Conservation (phyloP, 139 green algal species). For the Axilococcus clingmanii region DNA sequence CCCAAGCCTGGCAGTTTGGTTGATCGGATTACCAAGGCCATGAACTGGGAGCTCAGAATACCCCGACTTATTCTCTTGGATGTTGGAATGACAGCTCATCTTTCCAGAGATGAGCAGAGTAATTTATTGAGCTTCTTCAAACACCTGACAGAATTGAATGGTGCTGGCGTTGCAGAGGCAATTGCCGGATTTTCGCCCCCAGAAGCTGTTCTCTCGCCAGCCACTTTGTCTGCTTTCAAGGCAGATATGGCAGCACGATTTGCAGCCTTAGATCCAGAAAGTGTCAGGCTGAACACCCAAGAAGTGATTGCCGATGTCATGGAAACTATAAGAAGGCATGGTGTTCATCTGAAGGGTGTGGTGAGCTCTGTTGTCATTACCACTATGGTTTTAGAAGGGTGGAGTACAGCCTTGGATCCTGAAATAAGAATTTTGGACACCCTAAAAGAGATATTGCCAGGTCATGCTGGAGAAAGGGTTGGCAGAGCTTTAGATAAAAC, state of each 20-base stretch:
- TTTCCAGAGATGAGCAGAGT: slow-evolving; percentile 56
- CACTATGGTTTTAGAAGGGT: slow-evolving; percentile 82
- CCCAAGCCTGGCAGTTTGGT: background rate
- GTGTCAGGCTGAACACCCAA: slow-evolving; percentile 53
- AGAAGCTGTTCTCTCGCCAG: no score
- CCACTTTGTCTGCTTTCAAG: slow-evolving; percentile 44
- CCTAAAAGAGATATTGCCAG: slow-evolving; percentile 31
- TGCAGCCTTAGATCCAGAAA: slow-evolving; percentile 48
- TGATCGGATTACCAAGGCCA: background rate
- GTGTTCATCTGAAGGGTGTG: slow-evolving; percentile 41
- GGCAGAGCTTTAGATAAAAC: slow-evolving; percentile 39
- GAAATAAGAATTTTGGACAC: slow-evolving; percentile 78
- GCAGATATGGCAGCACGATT: slow-evolving; percentile 64
- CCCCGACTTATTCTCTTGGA: slow-evolving; percentile 72
- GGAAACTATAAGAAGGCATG: slow-evolving; percentile 61
- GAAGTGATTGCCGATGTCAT: slow-evolving; percentile 73
- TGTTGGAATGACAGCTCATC: slow-evolving; percentile 75
- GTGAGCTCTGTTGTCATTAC: slow-evolving; percentile 71
- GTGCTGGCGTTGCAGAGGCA: slow-evolving; percentile 42
- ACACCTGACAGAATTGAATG: slow-evolving; percentile 55
- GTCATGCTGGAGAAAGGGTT: slow-evolving; percentile 45
- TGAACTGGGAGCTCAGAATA: background rate
- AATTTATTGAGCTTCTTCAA: slow-evolving; percentile 85
- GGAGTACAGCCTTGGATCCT: slow-evolving; percentile 75
- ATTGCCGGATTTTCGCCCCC: slow-evolving; percentile 58